phyloP scores from a whole-genome alignment of 2,329 filamentous ascomycete genomes.

The Tolypocladium amazonense region DNA sequence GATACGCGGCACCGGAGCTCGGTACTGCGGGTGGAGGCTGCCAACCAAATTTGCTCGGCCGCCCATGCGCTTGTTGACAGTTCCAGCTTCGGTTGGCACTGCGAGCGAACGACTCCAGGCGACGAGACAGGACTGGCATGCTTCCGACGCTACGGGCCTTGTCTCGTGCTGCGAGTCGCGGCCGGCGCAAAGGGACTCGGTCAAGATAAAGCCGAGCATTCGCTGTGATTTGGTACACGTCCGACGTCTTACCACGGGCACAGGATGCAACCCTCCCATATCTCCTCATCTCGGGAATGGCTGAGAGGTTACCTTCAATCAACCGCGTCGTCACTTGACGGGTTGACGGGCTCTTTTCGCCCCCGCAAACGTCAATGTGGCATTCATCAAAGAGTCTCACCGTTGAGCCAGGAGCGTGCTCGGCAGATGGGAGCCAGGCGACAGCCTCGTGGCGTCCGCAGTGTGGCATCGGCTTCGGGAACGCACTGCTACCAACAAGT shows the following conservation, averaged over 20 bases:
- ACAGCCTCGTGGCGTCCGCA: background rate
- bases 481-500: background rate
- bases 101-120: background rate
- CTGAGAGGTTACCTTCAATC: background rate
- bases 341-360: background rate
- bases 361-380: background rate
- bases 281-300: background rate
- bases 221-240: background rate
- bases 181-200: background rate
- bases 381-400: background rate
- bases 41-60: background rate
- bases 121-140: background rate
- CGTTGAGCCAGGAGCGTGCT: background rate
- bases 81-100: background rate
- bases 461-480: background rate
- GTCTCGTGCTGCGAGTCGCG: background rate
- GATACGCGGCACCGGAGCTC: background rate
- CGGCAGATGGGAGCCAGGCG: background rate
- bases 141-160: background rate
- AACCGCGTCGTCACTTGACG: background rate
- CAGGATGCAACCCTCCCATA: background rate
- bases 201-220: background rate
- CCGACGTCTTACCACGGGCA: background rate
- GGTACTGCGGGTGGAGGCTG: background rate
- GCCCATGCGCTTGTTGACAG: background rate